Conservation (phyloP, 2,329 filamentous ascomycete species). For the Penicillium sp. region DNA sequence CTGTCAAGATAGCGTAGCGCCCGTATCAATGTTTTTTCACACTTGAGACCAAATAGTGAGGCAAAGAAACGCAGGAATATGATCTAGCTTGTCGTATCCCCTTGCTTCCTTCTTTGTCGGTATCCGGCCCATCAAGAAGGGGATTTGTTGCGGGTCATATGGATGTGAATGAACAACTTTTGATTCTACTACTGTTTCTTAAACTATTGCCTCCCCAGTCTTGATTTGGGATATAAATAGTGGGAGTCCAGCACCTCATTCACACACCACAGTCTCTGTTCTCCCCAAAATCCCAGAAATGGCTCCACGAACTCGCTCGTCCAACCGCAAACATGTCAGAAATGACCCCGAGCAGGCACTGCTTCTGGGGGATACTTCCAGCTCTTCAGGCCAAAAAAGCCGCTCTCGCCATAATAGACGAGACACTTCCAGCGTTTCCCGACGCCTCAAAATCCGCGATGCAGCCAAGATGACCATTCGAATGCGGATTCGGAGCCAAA, state of each 20-base stretch:
- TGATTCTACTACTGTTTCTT: not conserved
- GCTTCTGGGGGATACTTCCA: not conserved
- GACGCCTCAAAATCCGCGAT: not conserved
- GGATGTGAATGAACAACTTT: not conserved
- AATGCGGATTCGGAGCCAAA: not conserved
- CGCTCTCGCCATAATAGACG: not conserved
- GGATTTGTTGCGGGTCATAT: not conserved
- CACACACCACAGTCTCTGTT: not conserved
- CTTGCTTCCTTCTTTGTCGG: not conserved
- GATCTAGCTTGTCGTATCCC: not conserved
- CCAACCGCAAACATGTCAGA: not conserved
- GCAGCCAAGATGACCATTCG: not conserved
- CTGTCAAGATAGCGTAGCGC: not conserved
- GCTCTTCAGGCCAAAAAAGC: not conserved
- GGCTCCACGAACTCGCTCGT: not conserved
- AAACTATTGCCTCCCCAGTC: not conserved
- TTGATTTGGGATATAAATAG: not conserved
- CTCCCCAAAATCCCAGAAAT: not conserved
- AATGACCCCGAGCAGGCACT: not conserved
- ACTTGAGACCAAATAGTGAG: not conserved
- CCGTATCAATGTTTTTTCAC: not conserved
- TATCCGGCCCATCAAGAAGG: not conserved
- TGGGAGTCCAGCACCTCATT: not conserved
- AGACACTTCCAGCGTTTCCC: not conserved
- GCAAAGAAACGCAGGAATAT: not conserved